Percentiles rank a stretch among this genome's conserved stretches.
phyloP scores from a whole-genome alignment of 257 asterid genomes.

The Pogostemon cablin region DNA sequence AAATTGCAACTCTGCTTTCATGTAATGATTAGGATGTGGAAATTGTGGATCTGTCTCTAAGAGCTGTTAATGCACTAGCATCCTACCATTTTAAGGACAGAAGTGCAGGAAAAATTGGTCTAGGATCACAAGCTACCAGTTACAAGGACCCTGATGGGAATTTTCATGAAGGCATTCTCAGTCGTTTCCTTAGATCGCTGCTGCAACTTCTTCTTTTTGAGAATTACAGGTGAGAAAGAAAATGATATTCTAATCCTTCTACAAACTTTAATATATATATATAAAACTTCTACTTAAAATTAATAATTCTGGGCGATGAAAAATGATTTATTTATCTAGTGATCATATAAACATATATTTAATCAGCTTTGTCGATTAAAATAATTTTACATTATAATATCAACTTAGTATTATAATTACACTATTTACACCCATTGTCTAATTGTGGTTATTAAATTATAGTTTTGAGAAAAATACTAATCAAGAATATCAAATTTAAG shows the following conservation, averaged over 20 bases:
- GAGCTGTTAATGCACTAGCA: conserved; percentile 85
- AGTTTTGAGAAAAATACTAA: too few relatives aligned
- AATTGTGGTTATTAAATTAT: too few relatives aligned
- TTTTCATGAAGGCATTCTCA: conserved; percentile 76
- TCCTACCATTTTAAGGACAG: conserved; percentile 85
- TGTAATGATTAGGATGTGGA: conserved; percentile 61
- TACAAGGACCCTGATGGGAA: conserved; percentile 67
- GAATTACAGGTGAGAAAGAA: conserved; percentile 72
- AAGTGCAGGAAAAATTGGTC: conserved; percentile 74
- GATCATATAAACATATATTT: neutral
- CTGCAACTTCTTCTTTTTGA: conserved; percentile 86
- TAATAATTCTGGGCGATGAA: neutral
- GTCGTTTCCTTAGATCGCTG: conserved; percentile 73
- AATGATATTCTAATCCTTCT: conserved; percentile 20
- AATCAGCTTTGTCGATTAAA: neutral
- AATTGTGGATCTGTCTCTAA: conserved; percentile 74
- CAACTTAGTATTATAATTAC: too few relatives aligned
- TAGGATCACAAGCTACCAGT: conserved; percentile 79
- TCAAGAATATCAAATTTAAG: too few relatives aligned
- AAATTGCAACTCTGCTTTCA: neutral
- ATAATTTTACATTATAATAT: too few relatives aligned
- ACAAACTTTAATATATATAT: neutral
- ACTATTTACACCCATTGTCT: too few relatives aligned
- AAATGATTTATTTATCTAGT: neutral
- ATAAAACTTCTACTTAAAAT: too few relatives aligned